These are phyloP conservation scores for Paracorniculantispora psalliotae DNA, from an alignment of 2,329 filamentous ascomycete genomes.

Conservation along the genomic window DNA sequence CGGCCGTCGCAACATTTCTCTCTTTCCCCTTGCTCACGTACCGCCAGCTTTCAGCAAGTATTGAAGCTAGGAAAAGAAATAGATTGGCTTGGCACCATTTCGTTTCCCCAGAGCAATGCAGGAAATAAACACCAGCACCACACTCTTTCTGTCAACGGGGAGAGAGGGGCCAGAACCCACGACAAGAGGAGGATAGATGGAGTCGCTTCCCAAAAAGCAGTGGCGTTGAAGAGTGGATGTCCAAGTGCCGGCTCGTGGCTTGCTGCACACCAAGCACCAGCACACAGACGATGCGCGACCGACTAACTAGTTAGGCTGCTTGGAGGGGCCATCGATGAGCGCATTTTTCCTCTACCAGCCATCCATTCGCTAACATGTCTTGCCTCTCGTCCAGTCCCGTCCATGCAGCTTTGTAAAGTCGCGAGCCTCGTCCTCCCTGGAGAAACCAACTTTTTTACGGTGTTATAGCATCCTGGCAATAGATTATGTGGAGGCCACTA, in stretches of 20 bases:
- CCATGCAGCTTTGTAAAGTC: not conserved
- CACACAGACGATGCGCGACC: not conserved
- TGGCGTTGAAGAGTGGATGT: not conserved
- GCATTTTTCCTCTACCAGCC: not conserved
- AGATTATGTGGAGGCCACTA: not conserved
- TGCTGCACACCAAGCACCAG: not conserved
- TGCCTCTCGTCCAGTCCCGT: not conserved
- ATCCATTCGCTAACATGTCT: no score
- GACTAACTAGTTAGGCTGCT: not conserved
- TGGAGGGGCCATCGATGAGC: not conserved
- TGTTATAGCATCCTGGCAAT: not conserved
- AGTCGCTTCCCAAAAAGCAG: not conserved
- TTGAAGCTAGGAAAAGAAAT: not conserved
- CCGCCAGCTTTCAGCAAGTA: not conserved
- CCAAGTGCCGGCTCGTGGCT: not conserved
- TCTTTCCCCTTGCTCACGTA: no score
- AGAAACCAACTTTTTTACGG: not conserved
- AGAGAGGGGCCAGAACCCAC: not conserved
- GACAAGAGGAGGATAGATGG: not conserved
- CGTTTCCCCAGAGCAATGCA: not conserved
- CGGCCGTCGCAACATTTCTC: no score
- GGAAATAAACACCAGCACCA: not conserved
- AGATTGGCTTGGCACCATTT: not conserved
- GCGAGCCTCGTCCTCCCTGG: not conserved
- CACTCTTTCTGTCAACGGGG: not conserved